These are phyloP conservation scores for Hygrophila difformis DNA, from an alignment of 257 asterid species.

Conservation along the genomic window DNA sequence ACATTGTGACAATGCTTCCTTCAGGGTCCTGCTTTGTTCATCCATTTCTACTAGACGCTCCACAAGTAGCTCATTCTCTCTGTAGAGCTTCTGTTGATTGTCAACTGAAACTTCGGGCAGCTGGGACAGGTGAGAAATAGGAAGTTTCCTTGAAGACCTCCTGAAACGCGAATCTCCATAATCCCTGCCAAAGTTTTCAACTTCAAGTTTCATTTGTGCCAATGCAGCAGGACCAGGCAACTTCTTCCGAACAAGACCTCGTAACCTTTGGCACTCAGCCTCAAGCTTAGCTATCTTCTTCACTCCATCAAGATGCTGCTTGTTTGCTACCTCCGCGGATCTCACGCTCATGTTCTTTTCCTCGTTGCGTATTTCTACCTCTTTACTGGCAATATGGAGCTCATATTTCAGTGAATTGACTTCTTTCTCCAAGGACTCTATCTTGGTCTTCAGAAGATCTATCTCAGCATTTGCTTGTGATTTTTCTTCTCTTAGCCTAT, in stretches of 20 bases:
- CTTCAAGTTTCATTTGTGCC: conserved; percentile 96
- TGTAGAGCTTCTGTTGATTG: conserved; percentile 44
- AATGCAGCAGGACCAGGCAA: conserved; percentile 97
- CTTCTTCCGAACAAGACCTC: conserved; percentile 90
- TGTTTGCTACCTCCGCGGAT: conserved; percentile 92
- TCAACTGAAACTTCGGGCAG: conserved; percentile 61
- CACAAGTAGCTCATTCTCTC: conserved; percentile 67
- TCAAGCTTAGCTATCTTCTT: conserved; percentile 91
- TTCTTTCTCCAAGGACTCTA: conserved; percentile 70
- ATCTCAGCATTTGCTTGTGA: conserved; percentile 70
- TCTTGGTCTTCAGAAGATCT: conserved; percentile 54
- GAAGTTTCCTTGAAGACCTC: conserved; percentile 75
- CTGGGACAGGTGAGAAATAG: conserved; percentile 46
- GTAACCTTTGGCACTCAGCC: conserved; percentile 95
- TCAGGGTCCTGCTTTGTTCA: conserved; percentile 92
- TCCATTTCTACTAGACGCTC: conserved; percentile 78
- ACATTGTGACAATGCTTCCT: conserved; percentile 86
- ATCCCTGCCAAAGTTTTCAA: conserved; percentile 73
- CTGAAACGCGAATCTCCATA: conserved; percentile 62
- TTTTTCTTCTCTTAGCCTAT: conserved; percentile 75
- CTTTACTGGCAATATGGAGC: conserved; percentile 68
- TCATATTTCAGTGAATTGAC: conserved; percentile 79
- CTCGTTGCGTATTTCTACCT: conserved; percentile 88
- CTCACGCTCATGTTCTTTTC: conserved; percentile 87
- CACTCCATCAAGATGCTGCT: conserved; percentile 86